Conservation (phyloP, 2,329 filamentous ascomycete genomes). For the Fusarium praegraminearum region DNA sequence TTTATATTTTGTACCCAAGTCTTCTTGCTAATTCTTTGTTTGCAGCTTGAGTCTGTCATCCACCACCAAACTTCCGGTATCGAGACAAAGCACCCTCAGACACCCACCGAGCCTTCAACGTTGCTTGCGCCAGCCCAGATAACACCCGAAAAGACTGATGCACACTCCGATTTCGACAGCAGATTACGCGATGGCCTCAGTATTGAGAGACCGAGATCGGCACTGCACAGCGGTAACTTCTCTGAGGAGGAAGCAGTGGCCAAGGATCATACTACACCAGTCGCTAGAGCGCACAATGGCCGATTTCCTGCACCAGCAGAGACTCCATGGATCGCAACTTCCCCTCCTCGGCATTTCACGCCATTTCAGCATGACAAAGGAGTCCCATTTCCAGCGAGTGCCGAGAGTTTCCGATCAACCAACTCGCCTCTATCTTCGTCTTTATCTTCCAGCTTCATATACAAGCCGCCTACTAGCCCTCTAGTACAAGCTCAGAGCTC, state of each 20-base stretch:
- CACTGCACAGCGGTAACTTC: conserved; percentile 76
- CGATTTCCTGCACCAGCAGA: conserved; percentile 39
- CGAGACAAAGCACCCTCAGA: conserved; percentile 44
- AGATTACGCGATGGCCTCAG: conserved; percentile 67
- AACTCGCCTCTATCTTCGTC: conserved; percentile 77
- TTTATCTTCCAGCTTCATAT: conserved; percentile 81
- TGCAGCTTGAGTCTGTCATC: conserved; percentile 56
- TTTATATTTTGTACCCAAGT: background rate
- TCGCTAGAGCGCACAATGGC: conserved; percentile 5
- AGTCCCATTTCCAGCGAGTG: conserved; percentile 48
- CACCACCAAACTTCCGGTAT: conserved; percentile 40
- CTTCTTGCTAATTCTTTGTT: conserved; percentile 21
- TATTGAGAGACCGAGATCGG: conserved; percentile 86
- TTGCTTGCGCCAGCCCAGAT: conserved; percentile 62
- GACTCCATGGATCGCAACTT: conserved; percentile 65
- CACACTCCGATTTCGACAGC: conserved; percentile 49
- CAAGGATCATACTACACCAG: conserved; percentile 17
- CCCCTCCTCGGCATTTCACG: conserved; percentile 65
- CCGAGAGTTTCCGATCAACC: conserved; percentile 57
- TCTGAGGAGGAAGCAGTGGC: conserved; percentile 56
- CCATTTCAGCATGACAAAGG: conserved; percentile 59
- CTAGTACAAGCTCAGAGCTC: conserved; percentile 90
- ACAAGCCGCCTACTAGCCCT: conserved; percentile 91
- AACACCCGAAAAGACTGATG: conserved; percentile 53
- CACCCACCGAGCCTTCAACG: conserved; percentile 53